These are phyloP conservation scores for Fusarium stilboides DNA, from an alignment of 2,329 filamentous ascomycete species.

Conservation along the genomic window DNA sequence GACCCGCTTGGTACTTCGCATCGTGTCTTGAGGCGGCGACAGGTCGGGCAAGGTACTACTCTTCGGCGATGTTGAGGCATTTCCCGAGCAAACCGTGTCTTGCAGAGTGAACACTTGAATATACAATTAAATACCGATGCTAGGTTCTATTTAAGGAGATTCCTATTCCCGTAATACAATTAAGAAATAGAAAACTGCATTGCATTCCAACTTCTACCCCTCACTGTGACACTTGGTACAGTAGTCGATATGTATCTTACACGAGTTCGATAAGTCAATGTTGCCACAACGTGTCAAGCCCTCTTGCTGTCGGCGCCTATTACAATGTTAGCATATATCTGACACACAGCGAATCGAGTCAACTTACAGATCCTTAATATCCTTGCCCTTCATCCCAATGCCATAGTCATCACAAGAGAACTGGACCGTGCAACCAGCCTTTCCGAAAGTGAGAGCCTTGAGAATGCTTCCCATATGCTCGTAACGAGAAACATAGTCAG, in stretches of 20 bases:
- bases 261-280: conserved; percentile 18
- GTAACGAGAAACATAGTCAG: conserved; percentile 6
- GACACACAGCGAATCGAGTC: rapidly evolving
- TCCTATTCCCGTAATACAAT: too few species aligned
- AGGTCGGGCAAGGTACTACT: too few species aligned
- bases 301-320: neutral
- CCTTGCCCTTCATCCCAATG: conserved; percentile 27
- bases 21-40: too few species aligned
- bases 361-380: conserved; percentile 29
- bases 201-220: too few species aligned
- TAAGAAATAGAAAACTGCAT: too few species aligned
- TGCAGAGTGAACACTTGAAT: too few species aligned
- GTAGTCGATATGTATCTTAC: conserved; percentile 26
- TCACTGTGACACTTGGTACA: neutral
- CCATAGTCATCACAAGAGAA: conserved; percentile 24
- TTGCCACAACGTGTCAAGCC: conserved; percentile 14
- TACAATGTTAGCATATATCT: neutral
- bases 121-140: too few species aligned
- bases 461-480: conserved; percentile 23
- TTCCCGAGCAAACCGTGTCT: too few species aligned
- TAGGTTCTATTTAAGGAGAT: too few species aligned
- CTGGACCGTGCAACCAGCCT: conserved; percentile 21
- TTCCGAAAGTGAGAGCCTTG: neutral
- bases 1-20: too few species aligned
- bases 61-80: too few species aligned